phyloP scores from a whole-genome alignment of 1,284 basidiomycete species.

The Fomes fomentarius region DNA sequence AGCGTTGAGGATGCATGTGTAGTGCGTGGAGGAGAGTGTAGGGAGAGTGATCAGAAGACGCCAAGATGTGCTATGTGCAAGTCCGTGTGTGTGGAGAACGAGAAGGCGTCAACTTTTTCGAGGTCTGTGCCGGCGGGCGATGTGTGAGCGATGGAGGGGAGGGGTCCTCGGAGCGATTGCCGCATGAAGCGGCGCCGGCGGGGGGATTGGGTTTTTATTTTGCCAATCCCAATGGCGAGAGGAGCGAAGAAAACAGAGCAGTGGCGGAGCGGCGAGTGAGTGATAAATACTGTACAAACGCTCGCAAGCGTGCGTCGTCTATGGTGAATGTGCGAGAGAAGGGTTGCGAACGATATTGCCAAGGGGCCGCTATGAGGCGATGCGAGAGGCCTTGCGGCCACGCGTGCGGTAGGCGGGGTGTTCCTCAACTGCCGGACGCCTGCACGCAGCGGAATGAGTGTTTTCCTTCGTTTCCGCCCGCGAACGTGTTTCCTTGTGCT shows the following conservation, averaged over 20 bases:
- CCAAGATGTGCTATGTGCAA: constrained; percentile 23
- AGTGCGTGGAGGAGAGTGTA: neutral
- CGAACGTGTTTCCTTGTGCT: constrained; percentile 7
- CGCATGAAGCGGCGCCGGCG: constrained; percentile 18
- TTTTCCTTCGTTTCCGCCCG: constrained; percentile 18
- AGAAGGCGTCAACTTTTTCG: constrained; percentile 24
- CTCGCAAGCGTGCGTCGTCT: constrained; percentile 18
- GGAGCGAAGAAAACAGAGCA: constrained; percentile 12
- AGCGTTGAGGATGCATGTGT: constrained; percentile 9
- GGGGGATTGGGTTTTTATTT: constrained; percentile 24
- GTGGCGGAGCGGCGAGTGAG: constrained; percentile 11
- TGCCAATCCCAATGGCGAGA: constrained; percentile 27
- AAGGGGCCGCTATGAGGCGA: constrained; percentile 24
- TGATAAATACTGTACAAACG: constrained; percentile 28
- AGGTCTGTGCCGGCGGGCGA: constrained; percentile 20
- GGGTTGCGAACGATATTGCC: constrained; percentile 9
- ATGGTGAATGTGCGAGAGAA: constrained; percentile 6
- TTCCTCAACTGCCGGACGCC: constrained; percentile 21
- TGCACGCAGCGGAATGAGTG: constrained; percentile 1
- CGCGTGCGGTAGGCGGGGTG: constrained; percentile 34
- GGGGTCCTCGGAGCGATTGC: constrained; percentile 20
- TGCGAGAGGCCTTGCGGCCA: constrained; percentile 34
- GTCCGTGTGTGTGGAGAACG: constrained; percentile 22
- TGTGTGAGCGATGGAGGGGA: constrained; percentile 1
- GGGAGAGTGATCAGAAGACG: constrained; percentile 11